Conservation (phyloP, 179 eudicot genomes). For the Beta lomatogona region DNA sequence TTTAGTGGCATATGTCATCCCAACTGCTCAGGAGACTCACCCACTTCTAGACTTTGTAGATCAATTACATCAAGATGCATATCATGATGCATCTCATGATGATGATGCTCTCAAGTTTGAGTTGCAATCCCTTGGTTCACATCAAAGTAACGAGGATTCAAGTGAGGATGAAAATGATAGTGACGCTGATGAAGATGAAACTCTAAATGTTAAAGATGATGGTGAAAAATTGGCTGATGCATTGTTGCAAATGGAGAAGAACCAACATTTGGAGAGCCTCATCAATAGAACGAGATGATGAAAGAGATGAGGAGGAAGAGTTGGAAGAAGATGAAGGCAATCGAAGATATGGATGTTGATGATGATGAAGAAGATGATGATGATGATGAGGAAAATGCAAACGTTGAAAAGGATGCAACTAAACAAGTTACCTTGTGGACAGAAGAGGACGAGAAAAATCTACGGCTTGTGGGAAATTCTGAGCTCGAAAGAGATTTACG, state of each 20-base stretch:
- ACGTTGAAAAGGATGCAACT: slow-evolving; percentile 39
- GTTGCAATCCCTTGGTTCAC: slow-evolving; percentile 38
- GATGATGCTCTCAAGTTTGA: slow-evolving; percentile 47
- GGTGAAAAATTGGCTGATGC: slow-evolving; percentile 43
- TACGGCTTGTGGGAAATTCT: slow-evolving; percentile 69
- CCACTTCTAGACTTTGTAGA: slow-evolving; percentile 62
- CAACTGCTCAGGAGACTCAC: slow-evolving; percentile 70
- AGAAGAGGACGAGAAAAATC: slow-evolving; percentile 83
- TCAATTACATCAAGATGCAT: slow-evolving; percentile 28
- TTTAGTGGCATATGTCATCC: slow-evolving; percentile 64
- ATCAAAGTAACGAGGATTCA: slow-evolving; percentile 37
- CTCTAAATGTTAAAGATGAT: slow-evolving; percentile 34
- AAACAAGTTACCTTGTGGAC: slow-evolving; percentile 71
- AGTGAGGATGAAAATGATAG: slow-evolving; percentile 36
- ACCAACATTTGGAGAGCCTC: slow-evolving; percentile 64
- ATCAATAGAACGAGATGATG: slow-evolving; percentile 51
- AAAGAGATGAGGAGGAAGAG: slow-evolving; percentile 20
- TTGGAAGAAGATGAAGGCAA: slow-evolving; percentile 13
- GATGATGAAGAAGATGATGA: slow-evolving; percentile 44
- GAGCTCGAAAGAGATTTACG: slow-evolving; percentile 84
- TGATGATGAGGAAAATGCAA: slow-evolving; percentile 41
- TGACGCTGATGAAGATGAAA: slow-evolving; percentile 43
- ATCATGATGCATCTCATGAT: slow-evolving; percentile 27
- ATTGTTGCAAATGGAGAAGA: slow-evolving; percentile 83
- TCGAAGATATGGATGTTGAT: slow-evolving; percentile 48